Percentiles rank a stretch among this genome's conserved stretches.
These are phyloP conservation scores for Geotrichum reessii DNA, from an alignment of 1,139 yeast species.

Conservation along the genomic window DNA sequence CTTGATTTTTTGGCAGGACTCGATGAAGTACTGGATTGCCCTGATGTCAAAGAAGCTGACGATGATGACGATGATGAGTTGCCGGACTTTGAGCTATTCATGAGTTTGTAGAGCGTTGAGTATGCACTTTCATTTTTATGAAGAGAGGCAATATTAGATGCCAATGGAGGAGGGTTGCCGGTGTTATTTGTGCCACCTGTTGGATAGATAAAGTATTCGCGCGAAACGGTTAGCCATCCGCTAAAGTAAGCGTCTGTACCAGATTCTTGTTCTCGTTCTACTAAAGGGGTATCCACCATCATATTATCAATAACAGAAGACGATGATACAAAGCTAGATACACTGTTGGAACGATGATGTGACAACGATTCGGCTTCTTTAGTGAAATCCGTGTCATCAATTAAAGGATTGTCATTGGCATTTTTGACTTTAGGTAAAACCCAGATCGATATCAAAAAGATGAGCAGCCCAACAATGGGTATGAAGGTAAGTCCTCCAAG, in stretches of 20 bases:
- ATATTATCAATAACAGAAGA: conserved; percentile 38
- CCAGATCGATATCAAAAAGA: conserved; percentile 33
- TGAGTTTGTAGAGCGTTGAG: conserved; percentile 54
- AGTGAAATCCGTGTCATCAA: not conserved
- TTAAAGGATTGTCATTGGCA: not conserved
- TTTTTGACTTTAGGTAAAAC: conserved; percentile 34
- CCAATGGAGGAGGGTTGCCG: conserved; percentile 29
- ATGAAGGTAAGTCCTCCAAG: conserved; percentile 77
- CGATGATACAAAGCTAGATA: conserved; percentile 21
- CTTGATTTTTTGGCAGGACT: conserved; percentile 23
- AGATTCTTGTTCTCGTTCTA: conserved; percentile 49
- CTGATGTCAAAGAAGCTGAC: conserved; percentile 4
- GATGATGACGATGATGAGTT: conserved; percentile 21
- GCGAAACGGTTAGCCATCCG: conserved; percentile 83
- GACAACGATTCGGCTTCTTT: not conserved
- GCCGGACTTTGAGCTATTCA: conserved; percentile 35
- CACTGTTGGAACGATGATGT: not conserved
- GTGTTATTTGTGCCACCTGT: conserved; percentile 31
- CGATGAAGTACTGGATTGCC: conserved; percentile 7
- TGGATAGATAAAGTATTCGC: conserved; percentile 55
- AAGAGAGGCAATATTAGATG: conserved; percentile 30
- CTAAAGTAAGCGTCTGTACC: conserved; percentile 63
- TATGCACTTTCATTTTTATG: conserved; percentile 50
- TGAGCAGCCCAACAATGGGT: conserved; percentile 46
- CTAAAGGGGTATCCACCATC: conserved; percentile 27